Base-by-base conservation (phyloP, 2,329 filamentous ascomycete species). In the Ophiostoma sp. region DNA sequence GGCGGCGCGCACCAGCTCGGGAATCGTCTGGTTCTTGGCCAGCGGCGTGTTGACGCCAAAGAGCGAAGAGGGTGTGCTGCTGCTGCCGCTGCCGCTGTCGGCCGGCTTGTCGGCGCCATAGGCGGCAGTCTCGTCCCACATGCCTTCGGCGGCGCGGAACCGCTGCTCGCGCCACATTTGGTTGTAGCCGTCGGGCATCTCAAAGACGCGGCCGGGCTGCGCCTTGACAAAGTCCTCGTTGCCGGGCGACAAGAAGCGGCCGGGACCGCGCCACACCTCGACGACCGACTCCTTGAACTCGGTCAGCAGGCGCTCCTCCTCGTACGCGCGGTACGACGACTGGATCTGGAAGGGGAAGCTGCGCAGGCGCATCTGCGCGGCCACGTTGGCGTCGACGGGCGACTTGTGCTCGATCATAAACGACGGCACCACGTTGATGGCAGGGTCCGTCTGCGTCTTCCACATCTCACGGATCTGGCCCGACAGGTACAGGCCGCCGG, bases 251-350 rank as follows among this genome's bases (percentile, higher is more conserved):
- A 79, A 79, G 76, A 93, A 88, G 72, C 88, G 86, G 71, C 89
- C 89, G 0, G 92, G 92, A 0, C 92, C 92, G 35, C 88, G 87
- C 94, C 95, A 99, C 17, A 94, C 89, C 80, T 97, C 93, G 36
- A 98, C 93, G 20, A 97, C 93, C 23, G 91, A 96, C 81, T 99
- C 96, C 82, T 99, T 99, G 86, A 96, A 99, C 78, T 97, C 93
- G 52, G 92, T 93, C 71, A 99, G 82, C 60, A 97, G 90, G 69
- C 94, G 91, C 79, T 98, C 95, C 82, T 99, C 94, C 80, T 98
- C 90, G 74, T 94, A 89, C 23, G 84, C 83, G 72, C 90, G 89
- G 85, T 94, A 98, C 1, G 91, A 93, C 36, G 87, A 85, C 75
- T 81, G 79, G 72, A 90, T 82, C 75, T 85, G 76, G 78, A 84